Percentiles rank a stretch among this genome's conserved stretches.
Evolutionary conservation across 2,329 filamentous ascomycete genomes (phyloP).

Genomic region (Stemphylium vesicarium): DNA sequence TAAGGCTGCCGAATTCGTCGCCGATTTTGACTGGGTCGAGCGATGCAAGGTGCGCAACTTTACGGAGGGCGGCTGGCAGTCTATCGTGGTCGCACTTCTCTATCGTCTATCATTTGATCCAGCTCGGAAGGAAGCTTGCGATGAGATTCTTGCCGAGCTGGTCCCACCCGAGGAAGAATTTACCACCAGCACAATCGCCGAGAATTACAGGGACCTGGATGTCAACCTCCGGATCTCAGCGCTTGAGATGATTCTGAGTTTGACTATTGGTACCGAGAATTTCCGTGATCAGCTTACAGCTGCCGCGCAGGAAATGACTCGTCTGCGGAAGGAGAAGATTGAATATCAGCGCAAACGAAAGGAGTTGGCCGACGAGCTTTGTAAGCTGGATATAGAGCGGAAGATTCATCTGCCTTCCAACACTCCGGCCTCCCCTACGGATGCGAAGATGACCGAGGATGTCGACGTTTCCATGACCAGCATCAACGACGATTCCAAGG

Average conservation of each 20-base stretch:
- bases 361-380: conserved; percentile 70
- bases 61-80: conserved; percentile 85
- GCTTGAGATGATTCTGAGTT: conserved; percentile 83
- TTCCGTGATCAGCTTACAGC: conserved; percentile 89
- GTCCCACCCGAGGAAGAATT: conserved; percentile 79
- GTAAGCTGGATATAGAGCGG: conserved; percentile 72
- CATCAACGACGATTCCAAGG: conserved; percentile 66
- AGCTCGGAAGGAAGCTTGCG: conserved; percentile 72
- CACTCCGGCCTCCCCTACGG: conserved; percentile 65
- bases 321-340: conserved; percentile 93
- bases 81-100: conserved; percentile 85
- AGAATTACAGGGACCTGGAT: conserved; percentile 77
- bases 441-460: conserved; percentile 61
- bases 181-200: conserved; percentile 73
- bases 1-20: conserved; percentile 77
- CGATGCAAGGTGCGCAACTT: conserved; percentile 84
- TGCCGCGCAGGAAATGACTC: conserved; percentile 92
- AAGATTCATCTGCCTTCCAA: conserved; percentile 77
- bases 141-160: conserved; percentile 80
- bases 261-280: conserved; percentile 84
- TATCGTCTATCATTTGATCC: conserved; percentile 82
- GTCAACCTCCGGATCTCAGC: conserved; percentile 82
- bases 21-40: conserved; percentile 82
- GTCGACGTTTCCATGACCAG: conserved; percentile 64
- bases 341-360: conserved; percentile 83